phyloP scores from a whole-genome alignment of 2,329 filamentous ascomycete genomes.

The Aspergillus ochraceus region DNA sequence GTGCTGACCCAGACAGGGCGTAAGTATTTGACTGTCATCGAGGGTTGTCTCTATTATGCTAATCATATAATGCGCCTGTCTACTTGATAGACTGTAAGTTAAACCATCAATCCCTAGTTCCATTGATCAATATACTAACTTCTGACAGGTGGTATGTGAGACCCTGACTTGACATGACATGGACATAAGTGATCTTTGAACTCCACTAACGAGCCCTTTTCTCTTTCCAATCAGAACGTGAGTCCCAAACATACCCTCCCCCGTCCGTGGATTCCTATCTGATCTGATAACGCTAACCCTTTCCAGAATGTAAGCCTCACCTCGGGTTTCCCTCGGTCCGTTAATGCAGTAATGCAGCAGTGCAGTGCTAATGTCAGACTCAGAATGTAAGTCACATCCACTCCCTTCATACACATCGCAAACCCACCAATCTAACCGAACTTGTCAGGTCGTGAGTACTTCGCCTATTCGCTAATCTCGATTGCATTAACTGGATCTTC shows the following conservation, averaged over 20 bases:
- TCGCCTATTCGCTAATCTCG: not conserved
- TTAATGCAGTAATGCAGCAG: not conserved
- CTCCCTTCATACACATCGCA: not conserved
- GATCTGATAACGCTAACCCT: not conserved
- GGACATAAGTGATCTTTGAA: not conserved
- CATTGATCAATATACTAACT: slow-evolving; percentile 4
- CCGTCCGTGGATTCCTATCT: not conserved
- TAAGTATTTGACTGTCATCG: not conserved
- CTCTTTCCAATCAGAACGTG: slow-evolving; percentile 7
- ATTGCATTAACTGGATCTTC: not conserved
- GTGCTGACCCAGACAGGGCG: not conserved
- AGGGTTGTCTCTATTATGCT: not conserved
- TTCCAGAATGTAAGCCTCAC: slow-evolving; percentile 6
- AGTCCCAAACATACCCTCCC: not conserved
- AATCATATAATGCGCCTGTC: not conserved
- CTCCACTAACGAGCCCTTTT: slow-evolving; percentile 8
- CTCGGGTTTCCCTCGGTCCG: not conserved
- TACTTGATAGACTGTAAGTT: slow-evolving; percentile 11
- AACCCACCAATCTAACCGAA: not conserved
- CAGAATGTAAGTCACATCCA: slow-evolving; percentile 2
- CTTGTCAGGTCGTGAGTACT: not conserved
- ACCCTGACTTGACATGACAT: not conserved
- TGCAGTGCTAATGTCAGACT: not conserved
- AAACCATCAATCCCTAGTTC: not conserved
- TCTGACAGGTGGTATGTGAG: slow-evolving; percentile 14